A percentile compares a stretch with the other conserved stretches of the same genome.
These are phyloP conservation scores for Glutinoglossum americanum DNA, from an alignment of 495 filamentous ascomycete species.

Conservation along the genomic window DNA sequence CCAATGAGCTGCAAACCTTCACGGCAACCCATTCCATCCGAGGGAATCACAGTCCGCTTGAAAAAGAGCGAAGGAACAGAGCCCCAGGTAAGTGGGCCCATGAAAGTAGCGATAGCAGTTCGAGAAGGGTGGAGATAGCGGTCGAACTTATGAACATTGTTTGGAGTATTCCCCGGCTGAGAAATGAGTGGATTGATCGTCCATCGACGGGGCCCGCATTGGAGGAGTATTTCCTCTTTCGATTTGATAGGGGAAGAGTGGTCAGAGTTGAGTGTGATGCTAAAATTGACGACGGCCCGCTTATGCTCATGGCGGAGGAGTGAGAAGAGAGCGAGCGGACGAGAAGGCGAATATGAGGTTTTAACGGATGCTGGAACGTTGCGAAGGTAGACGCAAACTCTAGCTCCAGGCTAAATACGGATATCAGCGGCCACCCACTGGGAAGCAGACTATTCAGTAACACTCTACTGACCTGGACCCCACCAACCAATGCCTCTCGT, in stretches of 20 bases:
- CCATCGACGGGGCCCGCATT: constrained; percentile 70
- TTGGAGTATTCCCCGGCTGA: constrained; percentile 58
- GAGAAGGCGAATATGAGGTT: constrained; percentile 27
- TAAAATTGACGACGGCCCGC: constrained; percentile 65
- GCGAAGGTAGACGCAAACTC: constrained; percentile 60
- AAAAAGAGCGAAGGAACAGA: constrained; percentile 76
- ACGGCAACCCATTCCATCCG: background rate
- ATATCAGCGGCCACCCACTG: background rate
- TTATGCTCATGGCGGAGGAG: constrained; percentile 90
- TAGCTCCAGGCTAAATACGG: constrained; percentile 36
- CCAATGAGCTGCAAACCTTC: constrained; percentile 44
- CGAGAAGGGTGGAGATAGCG: constrained; percentile 80
- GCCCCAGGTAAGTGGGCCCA: constrained; percentile 82
- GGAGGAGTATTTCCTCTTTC: constrained; percentile 75
- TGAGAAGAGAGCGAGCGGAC: constrained; percentile 53
- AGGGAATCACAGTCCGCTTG: constrained; percentile 20
- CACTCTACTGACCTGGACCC: constrained; percentile 28
- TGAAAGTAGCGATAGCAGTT: constrained; percentile 76
- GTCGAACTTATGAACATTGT: constrained; percentile 92
- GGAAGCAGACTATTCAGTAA: background rate
- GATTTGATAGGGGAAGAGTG: constrained; percentile 53
- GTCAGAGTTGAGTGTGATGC: constrained; percentile 57
- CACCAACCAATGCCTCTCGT: constrained; percentile 65
- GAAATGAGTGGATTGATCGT: constrained; percentile 82
- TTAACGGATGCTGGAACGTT: constrained; percentile 42